Percentiles rank a stretch among this genome's conserved stretches.
Conservation (phyloP, 176 grass and related monocot species). For the Aegilops tauschii region DNA sequence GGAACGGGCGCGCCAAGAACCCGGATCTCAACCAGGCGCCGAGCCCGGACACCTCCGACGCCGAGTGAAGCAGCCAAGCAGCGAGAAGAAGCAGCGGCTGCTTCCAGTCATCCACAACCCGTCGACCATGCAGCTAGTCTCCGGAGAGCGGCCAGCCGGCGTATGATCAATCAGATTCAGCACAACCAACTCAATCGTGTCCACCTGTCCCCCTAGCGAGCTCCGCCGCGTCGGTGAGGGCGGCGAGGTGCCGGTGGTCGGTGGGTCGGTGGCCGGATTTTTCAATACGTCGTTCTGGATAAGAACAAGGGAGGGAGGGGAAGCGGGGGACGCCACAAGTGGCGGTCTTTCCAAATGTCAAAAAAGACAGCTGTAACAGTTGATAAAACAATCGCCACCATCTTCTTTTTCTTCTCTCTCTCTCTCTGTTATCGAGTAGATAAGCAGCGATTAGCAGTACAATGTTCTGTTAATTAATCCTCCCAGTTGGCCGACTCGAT, state of each 20-base stretch:
- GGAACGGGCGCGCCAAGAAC: slow-evolving; percentile 54
- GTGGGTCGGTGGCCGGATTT: slow-evolving; percentile 23
- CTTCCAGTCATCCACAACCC: neutral
- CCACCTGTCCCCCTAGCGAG: neutral
- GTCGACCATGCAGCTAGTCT: neutral
- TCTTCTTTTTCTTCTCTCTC: neutral
- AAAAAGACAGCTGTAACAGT: slow-evolving; percentile 57
- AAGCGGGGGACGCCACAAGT: slow-evolving; percentile 39
- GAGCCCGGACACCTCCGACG: slow-evolving; percentile 68
- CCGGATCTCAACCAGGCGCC: slow-evolving; percentile 90
- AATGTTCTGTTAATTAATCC: slow-evolving; percentile 12
- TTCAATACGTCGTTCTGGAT: slow-evolving; percentile 43
- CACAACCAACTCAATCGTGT: neutral
- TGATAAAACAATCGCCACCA: slow-evolving; percentile 34
- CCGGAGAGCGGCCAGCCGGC: neutral
- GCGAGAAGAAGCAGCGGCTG: neutral
- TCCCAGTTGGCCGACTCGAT: neutral
- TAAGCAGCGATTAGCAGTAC: slow-evolving; percentile 39
- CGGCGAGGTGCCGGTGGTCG: neutral
- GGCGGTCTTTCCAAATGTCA: slow-evolving; percentile 62
- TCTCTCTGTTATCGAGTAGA: slow-evolving; percentile 35
- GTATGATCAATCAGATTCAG: neutral
- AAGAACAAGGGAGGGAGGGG: slow-evolving; percentile 26
- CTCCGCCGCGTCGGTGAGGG: neutral
- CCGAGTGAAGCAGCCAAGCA: slow-evolving; percentile 42